phyloP scores from a whole-genome alignment of 1,139 yeast genomes.

The Taphrina confusa region DNA sequence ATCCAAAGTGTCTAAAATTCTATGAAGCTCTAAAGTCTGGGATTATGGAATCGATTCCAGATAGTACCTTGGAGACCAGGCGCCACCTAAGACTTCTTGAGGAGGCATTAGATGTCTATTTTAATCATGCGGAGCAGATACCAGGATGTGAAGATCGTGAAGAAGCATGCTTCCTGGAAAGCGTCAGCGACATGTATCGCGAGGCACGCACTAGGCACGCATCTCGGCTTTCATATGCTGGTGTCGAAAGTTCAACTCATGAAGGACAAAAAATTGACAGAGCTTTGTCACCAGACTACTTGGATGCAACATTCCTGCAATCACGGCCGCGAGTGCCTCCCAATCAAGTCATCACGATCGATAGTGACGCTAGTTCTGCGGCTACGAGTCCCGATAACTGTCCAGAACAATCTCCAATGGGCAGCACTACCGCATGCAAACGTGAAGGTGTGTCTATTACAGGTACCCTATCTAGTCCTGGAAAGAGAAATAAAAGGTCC shows the following conservation, averaged over 20 bases:
- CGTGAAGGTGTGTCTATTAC: background rate
- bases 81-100: background rate
- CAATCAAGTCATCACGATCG: too few relatives aligned
- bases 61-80: too few relatives aligned
- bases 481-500: too few relatives aligned
- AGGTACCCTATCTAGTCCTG: background rate
- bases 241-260: too few relatives aligned
- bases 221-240: background rate
- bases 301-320: too few relatives aligned
- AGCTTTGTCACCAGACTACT: too few relatives aligned
- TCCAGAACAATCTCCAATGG: too few relatives aligned
- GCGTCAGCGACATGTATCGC: background rate
- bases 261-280: too few relatives aligned
- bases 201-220: slow-evolving; percentile 1
- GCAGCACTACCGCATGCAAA: background rate
- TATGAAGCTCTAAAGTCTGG: background rate
- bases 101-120: background rate
- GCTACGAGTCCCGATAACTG: too few relatives aligned
- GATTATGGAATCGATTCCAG: background rate
- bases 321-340: too few relatives aligned
- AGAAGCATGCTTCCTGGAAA: slow-evolving; percentile 16
- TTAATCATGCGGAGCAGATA: slow-evolving; percentile 2
- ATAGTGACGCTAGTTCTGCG: too few relatives aligned
- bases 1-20: slow-evolving; percentile 18
- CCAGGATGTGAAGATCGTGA: slow-evolving; percentile 11